Evolutionary conservation across 2,329 filamentous ascomycete genomes (phyloP), one percentile per base, ranked within the genome.

Genomic region (Hypoxylon sp.): DNA sequence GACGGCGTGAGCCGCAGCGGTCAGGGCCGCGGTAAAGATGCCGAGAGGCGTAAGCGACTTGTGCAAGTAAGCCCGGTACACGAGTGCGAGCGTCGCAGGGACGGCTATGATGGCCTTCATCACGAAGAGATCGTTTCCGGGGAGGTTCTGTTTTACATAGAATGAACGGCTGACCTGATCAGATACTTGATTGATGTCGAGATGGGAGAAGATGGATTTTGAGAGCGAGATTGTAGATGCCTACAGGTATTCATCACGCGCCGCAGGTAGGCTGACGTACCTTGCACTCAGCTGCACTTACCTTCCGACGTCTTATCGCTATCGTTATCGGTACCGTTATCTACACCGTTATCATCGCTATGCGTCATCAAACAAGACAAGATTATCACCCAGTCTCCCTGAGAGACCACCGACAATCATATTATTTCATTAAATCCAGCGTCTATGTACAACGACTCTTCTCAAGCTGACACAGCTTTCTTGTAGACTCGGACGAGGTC

Each of bases 21-120:
- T 96, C 38, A 89, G 68, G 4, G 81, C 79, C 3, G 94, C 94
- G 10, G 85, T 83, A 31, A 88, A 66, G 66, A 97, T 85, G 59
- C 93, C 94, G 5, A 81, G 77, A 0, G 88, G 85, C 0, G 94
- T 98, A 33, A 99, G 83, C 20, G 89, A 93, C 53, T 90, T 88
- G 67, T 86, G 87, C 42, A 83, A 86, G 76, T 85, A 85, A 27
- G 90, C 88, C 58, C 90, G 83, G 67, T 85, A 84, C 52, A 88
- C 78, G 65, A 93, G 81, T 57, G 80, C 80, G 58, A 83, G 66
- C 13, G 83, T 88, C 41, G 80, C 80, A 42, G 86, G 85, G 11
- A 81, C 74, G 10, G 86, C 85, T 66, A 86, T 80, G 46, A 80
- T 74, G 47, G 80, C 74, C 71, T 82, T 85, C 86, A 88, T 88